phyloP scores from a whole-genome alignment of 2,329 filamentous ascomycete species.

The Metarhizium anisopliae region DNA sequence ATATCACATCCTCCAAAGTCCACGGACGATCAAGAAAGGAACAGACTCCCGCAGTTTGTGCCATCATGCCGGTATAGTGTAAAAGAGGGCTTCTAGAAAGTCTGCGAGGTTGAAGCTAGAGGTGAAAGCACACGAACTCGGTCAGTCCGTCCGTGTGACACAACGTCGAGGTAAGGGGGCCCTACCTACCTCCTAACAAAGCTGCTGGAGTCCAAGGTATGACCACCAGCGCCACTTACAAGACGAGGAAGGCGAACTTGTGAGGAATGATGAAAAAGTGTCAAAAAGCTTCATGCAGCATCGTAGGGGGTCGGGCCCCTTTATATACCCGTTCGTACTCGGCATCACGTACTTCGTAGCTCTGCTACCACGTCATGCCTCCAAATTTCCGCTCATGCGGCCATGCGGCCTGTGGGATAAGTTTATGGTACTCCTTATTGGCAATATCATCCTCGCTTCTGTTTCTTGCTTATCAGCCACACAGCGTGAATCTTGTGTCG shows the following conservation, averaged over 20 bases:
- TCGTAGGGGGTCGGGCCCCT: neutral
- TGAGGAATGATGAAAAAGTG: neutral
- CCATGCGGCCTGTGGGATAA: neutral
- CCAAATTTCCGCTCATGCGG: neutral
- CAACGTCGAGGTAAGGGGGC: neutral
- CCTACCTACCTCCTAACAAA: neutral
- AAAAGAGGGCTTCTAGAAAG: neutral
- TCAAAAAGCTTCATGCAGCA: neutral
- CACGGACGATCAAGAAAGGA: neutral
- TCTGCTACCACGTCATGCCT: neutral
- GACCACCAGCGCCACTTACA: neutral
- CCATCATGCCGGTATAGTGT: neutral
- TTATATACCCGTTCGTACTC: neutral
- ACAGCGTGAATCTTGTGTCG: too few relatives aligned
- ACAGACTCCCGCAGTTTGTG: neutral
- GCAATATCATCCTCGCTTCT: neutral
- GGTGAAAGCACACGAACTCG: neutral
- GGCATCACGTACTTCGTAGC: neutral
- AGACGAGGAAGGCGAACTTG: neutral
- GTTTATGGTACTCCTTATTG: neutral
- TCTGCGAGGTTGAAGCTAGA: too few relatives aligned
- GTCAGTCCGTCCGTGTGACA: neutral
- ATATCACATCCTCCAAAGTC: too few relatives aligned
- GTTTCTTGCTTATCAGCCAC: too few relatives aligned
- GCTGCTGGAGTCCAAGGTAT: neutral